A percentile compares a stretch with the other conserved stretches of the same genome.
Evolutionary conservation across 768 basidiomycete genomes (phyloP).

Genomic region (Nevesoporus exiguus): DNA sequence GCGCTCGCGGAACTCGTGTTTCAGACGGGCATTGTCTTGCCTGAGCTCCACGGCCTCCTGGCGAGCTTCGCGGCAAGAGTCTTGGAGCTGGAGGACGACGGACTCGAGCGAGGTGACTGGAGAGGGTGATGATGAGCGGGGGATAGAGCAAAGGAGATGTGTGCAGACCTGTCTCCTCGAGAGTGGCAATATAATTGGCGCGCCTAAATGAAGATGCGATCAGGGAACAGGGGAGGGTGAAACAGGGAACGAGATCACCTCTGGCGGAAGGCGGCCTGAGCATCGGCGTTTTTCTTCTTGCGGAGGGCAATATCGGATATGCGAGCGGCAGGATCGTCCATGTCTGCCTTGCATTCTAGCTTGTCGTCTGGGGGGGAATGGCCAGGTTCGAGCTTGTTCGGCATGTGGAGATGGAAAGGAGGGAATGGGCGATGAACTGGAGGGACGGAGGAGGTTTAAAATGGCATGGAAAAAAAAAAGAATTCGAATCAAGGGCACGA

Average conservation of each 20-base stretch:
- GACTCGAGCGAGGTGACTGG: slow-evolving; percentile 79
- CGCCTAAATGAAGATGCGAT: slow-evolving; percentile 37
- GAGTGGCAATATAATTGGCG: slow-evolving; percentile 83
- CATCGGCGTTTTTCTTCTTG: slow-evolving; percentile 89
- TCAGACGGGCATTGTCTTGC: slow-evolving; percentile 62
- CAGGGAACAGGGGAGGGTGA: slow-evolving; percentile 13
- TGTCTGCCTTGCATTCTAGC: slow-evolving; percentile 36
- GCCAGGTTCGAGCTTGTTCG: slow-evolving; percentile 27
- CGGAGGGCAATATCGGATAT: slow-evolving; percentile 67
- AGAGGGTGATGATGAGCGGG: slow-evolving; percentile 16
- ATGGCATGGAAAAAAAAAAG: slow-evolving; percentile 61
- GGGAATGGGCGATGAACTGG: slow-evolving; percentile 11
- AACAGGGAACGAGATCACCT: slow-evolving; percentile 31
- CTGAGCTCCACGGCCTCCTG: slow-evolving; percentile 58
- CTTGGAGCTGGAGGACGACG: slow-evolving; percentile 82
- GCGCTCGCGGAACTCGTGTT: slow-evolving; percentile 63
- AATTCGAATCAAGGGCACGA: slow-evolving; percentile 68
- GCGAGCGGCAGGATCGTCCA: slow-evolving; percentile 37
- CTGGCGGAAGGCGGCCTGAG: slow-evolving; percentile 81
- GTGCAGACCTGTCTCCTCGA: slow-evolving; percentile 70
- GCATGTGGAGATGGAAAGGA: slow-evolving; percentile 20
- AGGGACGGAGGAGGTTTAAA: slow-evolving; percentile 43
- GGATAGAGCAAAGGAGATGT: neutral
- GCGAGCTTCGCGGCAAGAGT: slow-evolving; percentile 68
- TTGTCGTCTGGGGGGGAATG: slow-evolving; percentile 35